Percentiles rank a stretch among this genome's conserved stretches.
phyloP scores from a whole-genome alignment of 1,139 yeast species.

The Protomyces inundatus region DNA sequence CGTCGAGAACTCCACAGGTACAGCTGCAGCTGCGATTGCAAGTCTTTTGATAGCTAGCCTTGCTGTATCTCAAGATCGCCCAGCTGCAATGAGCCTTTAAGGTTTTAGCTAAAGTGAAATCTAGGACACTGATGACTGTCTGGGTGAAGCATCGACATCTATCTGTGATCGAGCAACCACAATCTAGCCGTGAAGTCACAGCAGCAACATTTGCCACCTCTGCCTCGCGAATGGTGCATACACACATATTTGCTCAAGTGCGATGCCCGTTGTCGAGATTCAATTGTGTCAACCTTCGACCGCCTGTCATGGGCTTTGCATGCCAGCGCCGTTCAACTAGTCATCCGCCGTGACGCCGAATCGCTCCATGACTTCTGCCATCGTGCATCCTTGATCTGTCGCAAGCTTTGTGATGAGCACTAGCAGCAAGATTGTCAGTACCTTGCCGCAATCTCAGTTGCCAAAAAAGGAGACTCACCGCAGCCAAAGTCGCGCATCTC shows the following conservation, averaged over 20 bases:
- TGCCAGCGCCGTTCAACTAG: not conserved
- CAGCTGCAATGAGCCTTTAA: no score
- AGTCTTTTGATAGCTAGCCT: no score
- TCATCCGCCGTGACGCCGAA: conserved; percentile 39
- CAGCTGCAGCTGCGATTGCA: no score
- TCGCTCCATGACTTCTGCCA: conserved; percentile 44
- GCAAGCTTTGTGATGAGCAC: conserved; percentile 50
- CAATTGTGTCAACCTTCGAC: not conserved
- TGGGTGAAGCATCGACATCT: not conserved
- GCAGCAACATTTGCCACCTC: not conserved
- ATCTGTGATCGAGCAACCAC: not conserved
- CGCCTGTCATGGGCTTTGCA: not conserved
- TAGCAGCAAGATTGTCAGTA: conserved; percentile 31
- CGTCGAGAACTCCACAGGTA: no score
- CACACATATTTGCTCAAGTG: not conserved
- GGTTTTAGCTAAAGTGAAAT: no score
- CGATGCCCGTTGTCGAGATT: not conserved
- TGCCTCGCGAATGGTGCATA: not conserved
- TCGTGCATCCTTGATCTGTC: conserved; percentile 45
- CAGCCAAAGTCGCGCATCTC: conserved; percentile 50
- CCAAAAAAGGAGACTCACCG: conserved; percentile 5
- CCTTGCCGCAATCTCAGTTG: not conserved
- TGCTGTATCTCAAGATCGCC: no score
- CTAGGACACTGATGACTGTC: no score
- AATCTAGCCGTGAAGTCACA: not conserved